Conservation (phyloP, 805 yeast genomes). For the Kluyveromyces aestuarii region DNA sequence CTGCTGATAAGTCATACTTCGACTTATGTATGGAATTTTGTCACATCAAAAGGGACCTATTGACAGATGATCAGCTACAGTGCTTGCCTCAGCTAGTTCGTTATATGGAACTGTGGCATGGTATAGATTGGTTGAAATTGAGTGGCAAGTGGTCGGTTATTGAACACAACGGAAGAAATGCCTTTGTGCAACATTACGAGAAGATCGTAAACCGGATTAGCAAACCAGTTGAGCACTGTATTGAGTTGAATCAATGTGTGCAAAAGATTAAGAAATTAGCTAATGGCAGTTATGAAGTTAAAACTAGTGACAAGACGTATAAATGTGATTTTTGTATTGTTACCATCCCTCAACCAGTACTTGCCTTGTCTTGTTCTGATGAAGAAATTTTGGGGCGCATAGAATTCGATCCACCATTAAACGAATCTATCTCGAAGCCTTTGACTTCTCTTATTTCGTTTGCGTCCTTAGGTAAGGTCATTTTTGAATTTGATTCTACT, state of each 20-base stretch:
- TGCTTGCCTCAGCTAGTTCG: conserved; percentile 46
- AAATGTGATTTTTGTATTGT: conserved; percentile 53
- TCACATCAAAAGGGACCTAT: conserved; percentile 34
- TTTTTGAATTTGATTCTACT: conserved; percentile 52
- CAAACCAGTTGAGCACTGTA: conserved; percentile 25
- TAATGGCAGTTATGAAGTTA: conserved; percentile 22
- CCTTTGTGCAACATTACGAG: conserved; percentile 52
- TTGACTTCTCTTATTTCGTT: conserved; percentile 39
- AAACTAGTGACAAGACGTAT: conserved; percentile 28
- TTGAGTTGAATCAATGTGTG: conserved; percentile 34
- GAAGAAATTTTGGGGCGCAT: conserved; percentile 35
- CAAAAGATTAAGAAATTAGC: conserved; percentile 29
- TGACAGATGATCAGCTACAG: conserved; percentile 43
- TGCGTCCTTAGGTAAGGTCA: conserved; percentile 66
- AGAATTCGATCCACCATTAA: conserved; percentile 47
- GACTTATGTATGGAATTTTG: conserved; percentile 42
- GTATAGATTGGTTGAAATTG: conserved; percentile 54
- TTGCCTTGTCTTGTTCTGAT: conserved; percentile 32
- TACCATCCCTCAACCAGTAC: conserved; percentile 69
- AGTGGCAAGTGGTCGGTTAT: conserved; percentile 63
- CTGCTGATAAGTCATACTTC: conserved; percentile 42
- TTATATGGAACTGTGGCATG: conserved; percentile 70
- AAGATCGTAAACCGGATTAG: conserved; percentile 39
- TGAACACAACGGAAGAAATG: conserved; percentile 71
- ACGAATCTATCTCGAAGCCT: conserved; percentile 34